Conservation (phyloP, 768 basidiomycete genomes). For the Artomyces pyxidatus region DNA sequence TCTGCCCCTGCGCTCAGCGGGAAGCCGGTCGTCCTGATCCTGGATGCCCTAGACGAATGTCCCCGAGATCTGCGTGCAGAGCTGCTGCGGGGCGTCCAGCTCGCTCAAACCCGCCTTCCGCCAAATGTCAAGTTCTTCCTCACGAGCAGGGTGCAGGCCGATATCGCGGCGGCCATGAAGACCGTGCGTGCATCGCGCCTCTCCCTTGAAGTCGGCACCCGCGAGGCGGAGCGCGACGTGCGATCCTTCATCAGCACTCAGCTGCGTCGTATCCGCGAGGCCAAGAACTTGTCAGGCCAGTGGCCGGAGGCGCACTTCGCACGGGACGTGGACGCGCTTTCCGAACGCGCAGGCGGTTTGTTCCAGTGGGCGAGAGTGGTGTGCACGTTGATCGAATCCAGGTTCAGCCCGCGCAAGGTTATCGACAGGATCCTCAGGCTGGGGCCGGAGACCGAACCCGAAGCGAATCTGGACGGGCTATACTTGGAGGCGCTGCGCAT, state of each 20-base stretch:
- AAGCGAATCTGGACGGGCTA: slow-evolving; percentile 5
- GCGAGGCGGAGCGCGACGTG: slow-evolving; percentile 9
- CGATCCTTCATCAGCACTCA: slow-evolving; percentile 4
- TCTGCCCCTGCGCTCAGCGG: background rate
- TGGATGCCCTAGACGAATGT: slow-evolving; percentile 17
- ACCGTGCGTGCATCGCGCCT: background rate
- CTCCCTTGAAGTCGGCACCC: background rate
- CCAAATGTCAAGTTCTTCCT: slow-evolving; percentile 11
- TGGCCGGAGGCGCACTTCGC: slow-evolving; percentile 1
- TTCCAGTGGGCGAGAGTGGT: slow-evolving; percentile 16
- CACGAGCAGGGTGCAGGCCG: slow-evolving; percentile 12
- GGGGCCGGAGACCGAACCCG: background rate
- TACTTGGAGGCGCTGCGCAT: slow-evolving; percentile 5
- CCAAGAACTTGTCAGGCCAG: background rate
- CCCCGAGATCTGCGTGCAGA: slow-evolving; percentile 3
- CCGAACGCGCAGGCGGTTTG: slow-evolving; percentile 9
- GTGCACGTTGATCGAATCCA: slow-evolving; percentile 4
- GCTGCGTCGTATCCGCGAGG: slow-evolving; percentile 1
- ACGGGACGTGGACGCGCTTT: slow-evolving; percentile 3
- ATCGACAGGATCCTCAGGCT: slow-evolving; percentile 5
- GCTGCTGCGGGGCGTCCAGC: slow-evolving; percentile 3
- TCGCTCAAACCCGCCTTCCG: slow-evolving; percentile 4
- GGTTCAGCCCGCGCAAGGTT: slow-evolving; percentile 1
- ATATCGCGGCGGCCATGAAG: slow-evolving; percentile 1
- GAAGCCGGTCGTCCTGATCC: slow-evolving; percentile 9